phyloP scores from a whole-genome alignment of 2,329 filamentous ascomycete genomes.

The Falciphora oryzae region DNA sequence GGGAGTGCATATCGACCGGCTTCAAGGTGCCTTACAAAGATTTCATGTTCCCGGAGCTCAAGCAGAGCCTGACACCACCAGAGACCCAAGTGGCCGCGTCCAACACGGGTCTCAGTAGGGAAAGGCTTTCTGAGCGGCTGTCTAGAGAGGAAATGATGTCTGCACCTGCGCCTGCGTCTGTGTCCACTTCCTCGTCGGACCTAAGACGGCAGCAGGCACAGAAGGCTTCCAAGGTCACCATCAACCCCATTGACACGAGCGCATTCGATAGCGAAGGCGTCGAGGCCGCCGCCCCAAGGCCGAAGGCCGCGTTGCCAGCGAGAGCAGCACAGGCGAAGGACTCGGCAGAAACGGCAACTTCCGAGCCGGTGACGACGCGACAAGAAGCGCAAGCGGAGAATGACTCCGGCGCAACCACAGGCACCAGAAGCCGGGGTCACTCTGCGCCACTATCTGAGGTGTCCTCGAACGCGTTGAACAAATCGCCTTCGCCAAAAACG shows the following conservation, averaged over 20 bases:
- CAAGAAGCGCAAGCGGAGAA: conserved; percentile 12
- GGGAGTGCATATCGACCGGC: conserved; percentile 65
- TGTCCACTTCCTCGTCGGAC: neutral
- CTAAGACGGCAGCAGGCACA: neutral
- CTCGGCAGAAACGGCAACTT: conserved; percentile 18
- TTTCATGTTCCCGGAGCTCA: conserved; percentile 43
- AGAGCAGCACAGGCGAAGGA: neutral
- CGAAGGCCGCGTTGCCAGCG: neutral
- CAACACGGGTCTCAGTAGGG: conserved; percentile 6
- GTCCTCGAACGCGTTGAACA: conserved; percentile 36
- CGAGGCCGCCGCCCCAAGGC: neutral
- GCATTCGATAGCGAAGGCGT: conserved; percentile 1
- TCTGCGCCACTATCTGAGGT: conserved; percentile 34
- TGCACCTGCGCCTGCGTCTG: neutral
- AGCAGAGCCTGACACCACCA: conserved; percentile 20
- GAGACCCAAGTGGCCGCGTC: conserved; percentile 13
- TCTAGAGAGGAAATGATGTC: neutral
- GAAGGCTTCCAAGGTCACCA: neutral
- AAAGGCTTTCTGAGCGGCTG: conserved; percentile 1
- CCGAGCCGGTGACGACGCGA: conserved; percentile 32
- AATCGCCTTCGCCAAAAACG: conserved; percentile 29
- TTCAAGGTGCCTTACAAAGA: conserved; percentile 37
- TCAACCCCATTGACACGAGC: neutral
- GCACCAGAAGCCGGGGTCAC: conserved; percentile 19
- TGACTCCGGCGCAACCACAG: conserved; percentile 3